A percentile compares a stretch with the other conserved stretches of the same genome.
Evolutionary conservation across 2,329 filamentous ascomycete genomes (phyloP).

Genomic region (Penicillium griseofulvum): DNA sequence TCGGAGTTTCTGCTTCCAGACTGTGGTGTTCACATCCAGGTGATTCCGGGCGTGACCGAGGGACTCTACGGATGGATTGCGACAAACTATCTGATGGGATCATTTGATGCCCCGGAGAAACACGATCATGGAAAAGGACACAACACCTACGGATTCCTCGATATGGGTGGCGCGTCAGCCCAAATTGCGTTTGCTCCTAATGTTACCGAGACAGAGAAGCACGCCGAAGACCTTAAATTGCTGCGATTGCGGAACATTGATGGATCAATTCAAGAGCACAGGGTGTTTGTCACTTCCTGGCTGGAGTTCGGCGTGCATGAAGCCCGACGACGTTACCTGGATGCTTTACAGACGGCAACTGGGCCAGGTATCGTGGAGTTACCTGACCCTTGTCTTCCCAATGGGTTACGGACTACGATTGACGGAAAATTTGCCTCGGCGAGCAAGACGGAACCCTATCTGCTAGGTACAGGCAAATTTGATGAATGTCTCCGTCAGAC

Average conservation of each 20-base stretch:
- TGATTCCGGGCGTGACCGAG: constrained; percentile 93
- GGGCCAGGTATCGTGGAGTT: constrained; percentile 63
- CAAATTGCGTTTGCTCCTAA: constrained; percentile 98
- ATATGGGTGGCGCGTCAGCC: constrained; percentile 97
- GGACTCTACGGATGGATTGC: constrained; percentile 97
- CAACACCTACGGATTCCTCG: constrained; percentile 93
- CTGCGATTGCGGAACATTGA: constrained; percentile 80
- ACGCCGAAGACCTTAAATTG: constrained; percentile 83
- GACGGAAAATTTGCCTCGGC: constrained; percentile 60
- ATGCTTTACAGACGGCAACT: constrained; percentile 67
- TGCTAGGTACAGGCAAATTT: constrained; percentile 84
- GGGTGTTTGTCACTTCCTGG: constrained; percentile 95
- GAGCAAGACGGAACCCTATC: constrained; percentile 46
- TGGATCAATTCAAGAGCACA: constrained; percentile 74
- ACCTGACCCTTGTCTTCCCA: constrained; percentile 87
- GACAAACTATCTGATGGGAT: constrained; percentile 89
- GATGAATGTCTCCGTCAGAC: constrained; percentile 78
- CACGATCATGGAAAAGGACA: constrained; percentile 83
- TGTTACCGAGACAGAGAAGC: constrained; percentile 80
- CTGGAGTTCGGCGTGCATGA: constrained; percentile 96
- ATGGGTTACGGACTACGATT: constrained; percentile 69
- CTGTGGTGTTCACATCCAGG: constrained; percentile 83
- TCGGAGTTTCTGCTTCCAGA: constrained; percentile 86
- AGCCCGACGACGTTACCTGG: constrained; percentile 80
- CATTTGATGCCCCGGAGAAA: constrained; percentile 73